Base-by-base conservation (phyloP, 2,329 filamentous ascomycete species). In the Aspergillus awamori region DNA sequence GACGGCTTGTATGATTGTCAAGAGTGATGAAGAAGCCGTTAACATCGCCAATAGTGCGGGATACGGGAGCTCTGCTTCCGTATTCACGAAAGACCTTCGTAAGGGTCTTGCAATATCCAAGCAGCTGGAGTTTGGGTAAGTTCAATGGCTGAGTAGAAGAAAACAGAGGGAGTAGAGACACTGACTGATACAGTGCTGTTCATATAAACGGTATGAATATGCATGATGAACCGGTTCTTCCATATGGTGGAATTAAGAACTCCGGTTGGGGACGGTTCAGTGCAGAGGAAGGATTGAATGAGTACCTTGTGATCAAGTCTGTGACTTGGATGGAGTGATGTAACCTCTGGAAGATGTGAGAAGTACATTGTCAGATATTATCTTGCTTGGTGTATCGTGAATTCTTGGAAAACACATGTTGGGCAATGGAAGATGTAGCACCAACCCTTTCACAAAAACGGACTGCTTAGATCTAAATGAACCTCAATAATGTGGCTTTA, bases 21-120 rank as follows among this genome's bases (percentile, higher is more conserved):
- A 85, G 8, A 79, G 68, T 30, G 72, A 76, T 36, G 88, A 90
- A 38, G 89, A 92, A 58, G 91, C 89, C 0, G 77, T 94, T 30
- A 78, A 81, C 15, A 80, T 94, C 13, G 89, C 90, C 5, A 95
- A 96, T 71, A 88, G 93, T 65, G 91, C 88, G 8, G 89, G 91
- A 47, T 94, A 92, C 71, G 91, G 91, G 1, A 81, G 95, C 4
- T 81, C 82, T 2, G 84, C 87, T 1, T 83, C 90, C 0, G 84
- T 95, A 1, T 95, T 93, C 72, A 92, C 90, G 0, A 80, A 85
- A 65, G 86, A 91, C 72, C 74, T 93, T 54, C 73, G 81, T 17
- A 79, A 79, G 55, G 87, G 81, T 0, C 72, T 90, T 63, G 79
- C 83, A 1, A 74, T 90, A 41, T 87, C 87, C 2, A 81, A 77